Evolutionary conservation across 495 filamentous ascomycete species (phyloP).

Genomic region (Entonaema liquescens): DNA sequence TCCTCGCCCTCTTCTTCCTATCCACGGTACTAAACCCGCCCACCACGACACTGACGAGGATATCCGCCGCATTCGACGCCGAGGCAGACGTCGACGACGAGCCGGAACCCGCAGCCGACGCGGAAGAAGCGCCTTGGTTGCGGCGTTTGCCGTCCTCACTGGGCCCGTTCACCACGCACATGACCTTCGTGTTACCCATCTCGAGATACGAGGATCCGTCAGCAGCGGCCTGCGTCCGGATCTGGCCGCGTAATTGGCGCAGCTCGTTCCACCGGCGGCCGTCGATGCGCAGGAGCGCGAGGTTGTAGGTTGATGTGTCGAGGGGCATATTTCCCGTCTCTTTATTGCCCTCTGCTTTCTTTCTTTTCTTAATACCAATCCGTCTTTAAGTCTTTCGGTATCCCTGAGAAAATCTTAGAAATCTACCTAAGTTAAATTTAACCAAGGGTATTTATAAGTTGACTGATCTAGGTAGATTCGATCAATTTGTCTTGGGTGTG

Average conservation of each 20-base stretch:
- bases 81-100: slow-evolving; percentile 37
- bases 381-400: background rate
- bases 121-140: slow-evolving; percentile 47
- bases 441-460: too few species aligned
- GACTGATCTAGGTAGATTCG: too few species aligned
- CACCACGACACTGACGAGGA: slow-evolving; percentile 84
- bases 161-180: slow-evolving; percentile 90
- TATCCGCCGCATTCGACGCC: slow-evolving; percentile 63
- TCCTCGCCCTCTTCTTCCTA: slow-evolving; percentile 73
- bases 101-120: slow-evolving; percentile 46
- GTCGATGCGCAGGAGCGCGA: slow-evolving; percentile 88
- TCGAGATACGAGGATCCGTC: slow-evolving; percentile 91
- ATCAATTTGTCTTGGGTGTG: background rate
- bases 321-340: slow-evolving; percentile 73
- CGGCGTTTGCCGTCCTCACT: slow-evolving; percentile 63
- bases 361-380: background rate
- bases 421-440: background rate
- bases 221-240: slow-evolving; percentile 87
- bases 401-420: background rate
- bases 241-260: slow-evolving; percentile 85
- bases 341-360: background rate
- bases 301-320: slow-evolving; percentile 85
- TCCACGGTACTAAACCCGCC: slow-evolving; percentile 91
- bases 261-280: slow-evolving; percentile 98
- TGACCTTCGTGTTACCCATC: slow-evolving; percentile 95